Conservation (phyloP, 2,329 filamentous ascomycete genomes). For the Colletotrichum incanum region DNA sequence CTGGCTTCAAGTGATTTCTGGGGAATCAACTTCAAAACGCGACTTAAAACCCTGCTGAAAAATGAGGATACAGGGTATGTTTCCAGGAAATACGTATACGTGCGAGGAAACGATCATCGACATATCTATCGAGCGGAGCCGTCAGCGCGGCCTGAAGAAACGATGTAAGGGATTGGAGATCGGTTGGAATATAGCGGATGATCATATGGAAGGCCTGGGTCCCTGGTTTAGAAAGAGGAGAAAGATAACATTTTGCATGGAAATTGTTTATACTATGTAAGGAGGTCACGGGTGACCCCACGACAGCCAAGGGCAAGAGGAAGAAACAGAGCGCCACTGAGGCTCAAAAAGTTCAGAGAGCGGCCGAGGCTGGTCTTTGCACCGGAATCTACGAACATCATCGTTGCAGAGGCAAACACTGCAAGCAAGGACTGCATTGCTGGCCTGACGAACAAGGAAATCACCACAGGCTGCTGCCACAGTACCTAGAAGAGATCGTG, state of each 20-base stretch:
- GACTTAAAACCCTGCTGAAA: constrained; percentile 22
- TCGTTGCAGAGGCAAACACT: constrained; percentile 1
- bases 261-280: not conserved
- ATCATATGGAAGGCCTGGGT: constrained; percentile 2
- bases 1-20: constrained; percentile 47
- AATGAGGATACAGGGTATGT: constrained; percentile 38
- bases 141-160: constrained; percentile 43
- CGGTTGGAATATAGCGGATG: constrained; percentile 43
- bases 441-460: constrained; percentile 44
- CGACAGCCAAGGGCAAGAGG: constrained; percentile 3
- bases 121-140: constrained; percentile 43
- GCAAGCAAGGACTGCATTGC: constrained; percentile 30
- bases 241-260: not conserved
- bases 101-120: constrained; percentile 42
- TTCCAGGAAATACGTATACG: constrained; percentile 38
- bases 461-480: constrained; percentile 41
- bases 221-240: not conserved
- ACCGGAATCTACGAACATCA: constrained; percentile 13
- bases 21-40: constrained; percentile 41
- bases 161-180: constrained; percentile 45
- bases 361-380: constrained; percentile 8
- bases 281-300: not conserved
- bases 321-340: not conserved
- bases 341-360: constrained; percentile 10
- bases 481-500: constrained; percentile 40